Percentiles rank a stretch among this genome's conserved stretches.
Evolutionary conservation across 768 basidiomycete species (phyloP).

Genomic region (Pleurotus citrinopileatus): DNA sequence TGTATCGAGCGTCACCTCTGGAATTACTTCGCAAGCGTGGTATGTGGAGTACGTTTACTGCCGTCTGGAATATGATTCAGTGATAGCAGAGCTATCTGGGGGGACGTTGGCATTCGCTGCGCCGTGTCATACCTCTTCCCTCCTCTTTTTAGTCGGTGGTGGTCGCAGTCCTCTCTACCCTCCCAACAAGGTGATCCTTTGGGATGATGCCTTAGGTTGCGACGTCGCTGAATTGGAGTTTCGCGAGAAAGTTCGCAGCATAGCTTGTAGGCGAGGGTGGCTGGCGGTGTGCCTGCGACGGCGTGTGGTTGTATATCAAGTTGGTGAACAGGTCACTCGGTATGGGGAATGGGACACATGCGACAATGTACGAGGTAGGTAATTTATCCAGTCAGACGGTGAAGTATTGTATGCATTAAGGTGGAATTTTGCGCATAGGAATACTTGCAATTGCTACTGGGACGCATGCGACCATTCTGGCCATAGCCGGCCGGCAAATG

Average conservation of each 20-base stretch:
- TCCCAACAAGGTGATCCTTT: constrained; percentile 88
- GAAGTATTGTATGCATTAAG: neutral
- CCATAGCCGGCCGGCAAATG: constrained; percentile 79
- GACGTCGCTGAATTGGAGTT: constrained; percentile 91
- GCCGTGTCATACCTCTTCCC: constrained; percentile 77
- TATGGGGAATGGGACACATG: constrained; percentile 83
- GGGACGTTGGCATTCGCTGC: constrained; percentile 77
- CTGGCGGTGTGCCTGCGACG: constrained; percentile 78
- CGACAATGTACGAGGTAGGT: constrained; percentile 79
- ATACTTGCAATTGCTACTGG: constrained; percentile 79
- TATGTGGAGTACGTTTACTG: constrained; percentile 31
- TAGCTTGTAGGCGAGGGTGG: constrained; percentile 82
- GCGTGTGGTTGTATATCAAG: constrained; percentile 74
- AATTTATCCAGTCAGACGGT: constrained; percentile 9
- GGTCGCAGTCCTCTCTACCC: constrained; percentile 87
- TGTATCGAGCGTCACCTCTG: constrained; percentile 76
- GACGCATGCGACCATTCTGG: constrained; percentile 75
- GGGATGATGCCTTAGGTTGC: constrained; percentile 75
- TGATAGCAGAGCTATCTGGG: constrained; percentile 60
- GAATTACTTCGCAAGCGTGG: constrained; percentile 81
- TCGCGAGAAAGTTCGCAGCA: constrained; percentile 74
- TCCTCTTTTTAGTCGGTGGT: constrained; percentile 85
- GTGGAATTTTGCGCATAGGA: constrained; percentile 37
- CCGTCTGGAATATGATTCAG: constrained; percentile 15
- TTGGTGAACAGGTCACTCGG: constrained; percentile 60